Conservation (phyloP, 1,284 basidiomycete genomes). For the Heterobasidion irregulare region DNA sequence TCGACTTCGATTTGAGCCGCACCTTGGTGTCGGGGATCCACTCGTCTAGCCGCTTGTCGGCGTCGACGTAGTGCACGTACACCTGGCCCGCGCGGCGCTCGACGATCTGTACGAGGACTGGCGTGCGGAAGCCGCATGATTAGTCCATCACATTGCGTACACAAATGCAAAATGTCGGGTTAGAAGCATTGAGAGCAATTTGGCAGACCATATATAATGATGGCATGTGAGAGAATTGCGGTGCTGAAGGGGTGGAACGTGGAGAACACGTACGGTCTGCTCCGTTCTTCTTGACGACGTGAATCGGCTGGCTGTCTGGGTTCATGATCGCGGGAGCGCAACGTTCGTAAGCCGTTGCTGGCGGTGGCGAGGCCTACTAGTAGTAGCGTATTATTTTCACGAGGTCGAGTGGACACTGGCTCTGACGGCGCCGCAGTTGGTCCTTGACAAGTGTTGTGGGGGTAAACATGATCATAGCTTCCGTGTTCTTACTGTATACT, state of each 20-base stretch:
- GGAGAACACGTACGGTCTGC: conserved; percentile 31
- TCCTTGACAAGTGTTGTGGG: no score
- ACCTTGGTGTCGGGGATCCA: conserved; percentile 51
- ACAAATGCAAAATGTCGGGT: no score
- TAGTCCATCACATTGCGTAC: not conserved
- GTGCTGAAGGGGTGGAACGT: not conserved
- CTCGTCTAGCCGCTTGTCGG: conserved; percentile 71
- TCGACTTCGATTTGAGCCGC: conserved; percentile 12
- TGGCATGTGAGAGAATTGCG: no score
- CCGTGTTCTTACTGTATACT: no score
- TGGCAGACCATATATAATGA: no score
- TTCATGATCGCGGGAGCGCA: not conserved
- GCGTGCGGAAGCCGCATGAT: not conserved
- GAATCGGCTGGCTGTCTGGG: not conserved
- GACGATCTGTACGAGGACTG: conserved; percentile 43
- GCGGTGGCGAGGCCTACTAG: no score
- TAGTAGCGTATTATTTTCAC: no score
- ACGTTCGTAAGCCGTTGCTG: not conserved
- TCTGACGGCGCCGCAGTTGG: no score
- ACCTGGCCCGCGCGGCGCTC: conserved; percentile 38
- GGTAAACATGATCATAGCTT: no score
- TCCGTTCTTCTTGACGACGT: conserved; percentile 28
- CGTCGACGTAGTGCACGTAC: conserved; percentile 61
- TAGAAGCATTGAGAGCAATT: no score
- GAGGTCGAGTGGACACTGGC: no score